Conservation (phyloP, 345 rosid species). For the Excoecaria agallocha region DNA sequence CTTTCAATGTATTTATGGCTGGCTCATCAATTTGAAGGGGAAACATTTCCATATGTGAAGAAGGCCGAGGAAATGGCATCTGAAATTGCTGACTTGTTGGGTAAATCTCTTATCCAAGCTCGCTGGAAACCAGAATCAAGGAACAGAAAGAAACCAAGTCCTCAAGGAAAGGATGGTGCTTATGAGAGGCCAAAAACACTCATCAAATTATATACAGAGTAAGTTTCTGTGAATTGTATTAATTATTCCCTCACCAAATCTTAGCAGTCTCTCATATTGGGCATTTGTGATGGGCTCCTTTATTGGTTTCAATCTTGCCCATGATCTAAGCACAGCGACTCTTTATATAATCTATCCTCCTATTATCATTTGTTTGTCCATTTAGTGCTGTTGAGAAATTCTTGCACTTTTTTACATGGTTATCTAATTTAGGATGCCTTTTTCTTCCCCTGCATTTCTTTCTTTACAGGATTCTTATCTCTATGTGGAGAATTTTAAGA, state of each 20-base stretch:
- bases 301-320: background rate
- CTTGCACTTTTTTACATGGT: too few relatives aligned
- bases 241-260: background rate
- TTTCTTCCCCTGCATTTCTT: too few relatives aligned
- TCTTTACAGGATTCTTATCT: too few relatives aligned
- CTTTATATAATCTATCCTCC: too few relatives aligned
- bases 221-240: conserved; percentile 25
- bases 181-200: conserved; percentile 62
- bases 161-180: conserved; percentile 42
- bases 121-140: conserved; percentile 78
- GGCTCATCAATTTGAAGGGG: conserved; percentile 72
- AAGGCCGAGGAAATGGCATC: conserved; percentile 82
- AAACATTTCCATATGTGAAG: conserved; percentile 67
- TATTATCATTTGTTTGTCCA: too few relatives aligned
- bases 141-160: conserved; percentile 40
- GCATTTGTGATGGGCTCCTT: too few relatives aligned
- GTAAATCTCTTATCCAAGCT: conserved; percentile 67
- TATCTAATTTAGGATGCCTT: too few relatives aligned
- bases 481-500: too few relatives aligned
- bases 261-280: background rate
- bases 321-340: too few relatives aligned
- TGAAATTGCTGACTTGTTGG: conserved; percentile 72
- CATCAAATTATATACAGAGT: conserved; percentile 39
- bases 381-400: too few relatives aligned
- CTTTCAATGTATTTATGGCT: conserved; percentile 91